Evolutionary conservation across 2,329 filamentous ascomycete species (phyloP).

Genomic region (Ascochyta koolunga): DNA sequence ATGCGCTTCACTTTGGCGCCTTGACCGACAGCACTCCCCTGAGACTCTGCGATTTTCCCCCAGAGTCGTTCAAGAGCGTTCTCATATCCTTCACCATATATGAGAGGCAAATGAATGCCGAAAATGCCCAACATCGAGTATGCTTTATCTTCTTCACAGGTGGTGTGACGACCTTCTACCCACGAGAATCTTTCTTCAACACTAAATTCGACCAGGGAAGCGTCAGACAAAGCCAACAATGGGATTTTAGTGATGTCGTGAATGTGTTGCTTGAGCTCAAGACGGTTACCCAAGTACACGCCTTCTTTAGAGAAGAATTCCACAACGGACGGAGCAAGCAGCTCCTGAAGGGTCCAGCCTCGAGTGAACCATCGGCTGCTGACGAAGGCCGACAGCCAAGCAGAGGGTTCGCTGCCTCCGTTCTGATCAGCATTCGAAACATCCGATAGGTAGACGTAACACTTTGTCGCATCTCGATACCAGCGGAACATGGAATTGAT

Average conservation of each 20-base stretch:
- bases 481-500: slow-evolving; percentile 31
- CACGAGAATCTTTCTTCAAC: slow-evolving; percentile 26
- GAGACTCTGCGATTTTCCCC: not conserved
- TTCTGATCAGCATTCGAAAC: not conserved
- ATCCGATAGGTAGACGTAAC: slow-evolving; percentile 29
- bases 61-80: not conserved
- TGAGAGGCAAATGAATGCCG: slow-evolving; percentile 4
- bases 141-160: slow-evolving; percentile 20
- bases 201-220: slow-evolving; percentile 9
- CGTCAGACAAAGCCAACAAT: slow-evolving; percentile 3
- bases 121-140: slow-evolving; percentile 26
- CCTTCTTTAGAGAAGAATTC: slow-evolving; percentile 23
- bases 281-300: slow-evolving; percentile 9
- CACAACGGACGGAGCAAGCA: slow-evolving; percentile 18
- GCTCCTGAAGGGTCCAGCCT: slow-evolving; percentile 30
- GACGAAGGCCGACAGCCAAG: slow-evolving; percentile 10
- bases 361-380: slow-evolving; percentile 24
- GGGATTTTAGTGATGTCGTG: slow-evolving; percentile 19
- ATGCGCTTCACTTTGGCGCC: not conserved
- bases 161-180: slow-evolving; percentile 32
- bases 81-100: slow-evolving; percentile 7
- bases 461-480: slow-evolving; percentile 19
- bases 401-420: not conserved
- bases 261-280: slow-evolving; percentile 7
- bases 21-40: slow-evolving; percentile 21